Percentiles rank a stretch among this genome's conserved stretches.
Conservation (phyloP, 371 early-diverging fungal species). For the Mortierella sp. region DNA sequence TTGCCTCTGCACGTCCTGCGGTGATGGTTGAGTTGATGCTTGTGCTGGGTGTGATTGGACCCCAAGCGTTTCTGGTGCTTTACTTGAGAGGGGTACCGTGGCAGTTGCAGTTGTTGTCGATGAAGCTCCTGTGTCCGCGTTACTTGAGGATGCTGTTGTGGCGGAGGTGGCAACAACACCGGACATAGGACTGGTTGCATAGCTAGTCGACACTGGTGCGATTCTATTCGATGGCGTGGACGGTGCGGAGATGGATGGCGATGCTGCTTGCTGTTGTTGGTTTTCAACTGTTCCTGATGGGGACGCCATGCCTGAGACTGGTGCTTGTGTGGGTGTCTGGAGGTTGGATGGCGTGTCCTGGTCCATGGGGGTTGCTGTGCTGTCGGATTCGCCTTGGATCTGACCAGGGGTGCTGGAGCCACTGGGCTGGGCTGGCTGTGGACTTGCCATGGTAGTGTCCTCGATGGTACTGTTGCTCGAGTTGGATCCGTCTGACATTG, state of each 20-base stretch:
- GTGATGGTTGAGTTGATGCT: background rate
- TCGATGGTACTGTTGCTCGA: slow-evolving; percentile 40
- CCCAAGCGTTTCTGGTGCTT: background rate
- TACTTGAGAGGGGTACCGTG: background rate
- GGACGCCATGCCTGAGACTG: slow-evolving; percentile 10
- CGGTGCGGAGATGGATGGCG: slow-evolving; percentile 18
- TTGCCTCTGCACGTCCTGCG: slow-evolving; percentile 10
- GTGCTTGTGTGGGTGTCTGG: slow-evolving; percentile 12
- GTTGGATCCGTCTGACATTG: slow-evolving; percentile 45
- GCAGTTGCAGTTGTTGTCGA: background rate
- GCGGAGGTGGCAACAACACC: slow-evolving; percentile 25
- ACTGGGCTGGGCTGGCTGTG: slow-evolving; percentile 27
- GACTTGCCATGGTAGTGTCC: slow-evolving; percentile 51
- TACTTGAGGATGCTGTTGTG: background rate
- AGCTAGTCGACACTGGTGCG: background rate
- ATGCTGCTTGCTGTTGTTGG: slow-evolving; percentile 13
- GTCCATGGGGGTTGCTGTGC: slow-evolving; percentile 16
- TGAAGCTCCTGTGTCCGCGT: background rate
- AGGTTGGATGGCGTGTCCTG: slow-evolving; percentile 22
- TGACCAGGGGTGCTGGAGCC: slow-evolving; percentile 36
- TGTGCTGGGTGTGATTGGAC: background rate
- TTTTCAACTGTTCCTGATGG: slow-evolving; percentile 2
- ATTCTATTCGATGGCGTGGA: slow-evolving; percentile 19
- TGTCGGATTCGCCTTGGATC: slow-evolving; percentile 14
- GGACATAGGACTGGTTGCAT: slow-evolving; percentile 16